Evolutionary conservation across 2,329 filamentous ascomycete genomes (phyloP).

Genomic region (Geosmithia morbida): DNA sequence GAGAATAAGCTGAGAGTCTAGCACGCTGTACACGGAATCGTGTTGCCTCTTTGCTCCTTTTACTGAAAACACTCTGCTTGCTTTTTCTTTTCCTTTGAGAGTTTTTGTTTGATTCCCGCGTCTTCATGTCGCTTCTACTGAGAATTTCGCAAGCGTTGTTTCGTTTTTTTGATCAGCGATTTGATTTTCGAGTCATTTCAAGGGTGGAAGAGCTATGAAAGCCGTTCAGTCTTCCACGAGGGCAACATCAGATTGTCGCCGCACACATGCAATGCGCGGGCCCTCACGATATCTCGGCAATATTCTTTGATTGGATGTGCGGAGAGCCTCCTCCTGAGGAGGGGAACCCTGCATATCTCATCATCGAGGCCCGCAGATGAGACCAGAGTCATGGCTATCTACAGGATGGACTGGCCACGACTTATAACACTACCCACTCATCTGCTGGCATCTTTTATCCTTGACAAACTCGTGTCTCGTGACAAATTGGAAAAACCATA

Average conservation of each 20-base stretch:
- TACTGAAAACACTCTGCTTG: slow-evolving; percentile 4
- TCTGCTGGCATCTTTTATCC: background rate
- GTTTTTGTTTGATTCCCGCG: background rate
- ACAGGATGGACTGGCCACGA: background rate
- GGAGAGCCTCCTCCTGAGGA: background rate
- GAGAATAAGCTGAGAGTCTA: slow-evolving; percentile 23
- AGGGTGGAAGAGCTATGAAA: background rate
- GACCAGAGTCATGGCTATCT: background rate
- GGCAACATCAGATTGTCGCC: background rate
- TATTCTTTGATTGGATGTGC: background rate
- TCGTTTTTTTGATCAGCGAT: background rate
- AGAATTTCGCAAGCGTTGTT: background rate
- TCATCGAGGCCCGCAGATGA: background rate
- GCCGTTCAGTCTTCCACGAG: background rate
- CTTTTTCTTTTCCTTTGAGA: slow-evolving; percentile 2
- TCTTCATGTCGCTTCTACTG: no score
- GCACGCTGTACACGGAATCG: slow-evolving; percentile 11
- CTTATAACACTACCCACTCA: background rate
- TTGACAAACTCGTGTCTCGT: background rate
- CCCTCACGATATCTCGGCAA: background rate
- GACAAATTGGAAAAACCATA: background rate
- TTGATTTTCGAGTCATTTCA: background rate
- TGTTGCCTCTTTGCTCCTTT: slow-evolving; percentile 6
- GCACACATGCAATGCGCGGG: background rate
- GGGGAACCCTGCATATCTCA: background rate